These are phyloP conservation scores for Middelhovenomyces tepae DNA, from an alignment of 805 yeast species.

Conservation along the genomic window DNA sequence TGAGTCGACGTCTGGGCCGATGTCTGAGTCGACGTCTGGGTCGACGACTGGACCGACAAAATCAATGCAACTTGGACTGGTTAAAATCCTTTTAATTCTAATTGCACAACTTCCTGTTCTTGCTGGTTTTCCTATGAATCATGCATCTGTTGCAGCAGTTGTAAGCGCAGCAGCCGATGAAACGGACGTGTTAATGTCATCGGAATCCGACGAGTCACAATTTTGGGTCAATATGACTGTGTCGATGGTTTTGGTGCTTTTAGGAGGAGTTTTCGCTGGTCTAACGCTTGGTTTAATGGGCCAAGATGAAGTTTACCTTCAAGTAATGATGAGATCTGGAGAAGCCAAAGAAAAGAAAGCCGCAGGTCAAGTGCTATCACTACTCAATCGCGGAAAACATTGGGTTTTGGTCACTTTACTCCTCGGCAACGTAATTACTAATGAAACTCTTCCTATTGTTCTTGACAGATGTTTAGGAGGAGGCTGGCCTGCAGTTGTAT, in stretches of 20 bases:
- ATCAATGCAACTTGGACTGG: too few species aligned
- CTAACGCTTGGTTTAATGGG: slow-evolving; percentile 96
- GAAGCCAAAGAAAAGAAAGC: slow-evolving; percentile 45
- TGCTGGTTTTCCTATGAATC: slow-evolving; percentile 9
- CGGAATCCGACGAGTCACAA: slow-evolving; percentile 11
- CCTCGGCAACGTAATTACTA: slow-evolving; percentile 81
- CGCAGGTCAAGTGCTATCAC: slow-evolving; percentile 61
- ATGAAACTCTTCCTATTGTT: slow-evolving; percentile 90
- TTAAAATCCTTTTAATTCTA: slow-evolving; percentile 9
- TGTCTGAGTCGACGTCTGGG: slow-evolving; percentile 4
- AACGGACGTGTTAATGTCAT: neutral
- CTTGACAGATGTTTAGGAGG: slow-evolving; percentile 91
- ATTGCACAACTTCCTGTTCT: slow-evolving; percentile 12
- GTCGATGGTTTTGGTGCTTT: slow-evolving; percentile 26
- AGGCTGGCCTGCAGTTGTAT: slow-evolving; percentile 93
- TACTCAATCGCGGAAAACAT: slow-evolving; percentile 81
- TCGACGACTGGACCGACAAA: slow-evolving; percentile 14
- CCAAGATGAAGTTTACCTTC: slow-evolving; percentile 90
- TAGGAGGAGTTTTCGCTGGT: slow-evolving; percentile 34
- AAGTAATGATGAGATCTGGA: slow-evolving; percentile 88
- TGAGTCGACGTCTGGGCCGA: slow-evolving; percentile 2
- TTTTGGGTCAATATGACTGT: slow-evolving; percentile 26
- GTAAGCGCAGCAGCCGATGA: slow-evolving; percentile 1
- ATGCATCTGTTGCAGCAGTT: too few species aligned
- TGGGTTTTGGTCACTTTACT: slow-evolving; percentile 91